Evolutionary conservation across 768 basidiomycete species (phyloP).

Genomic region (Tricholoma sp.): DNA sequence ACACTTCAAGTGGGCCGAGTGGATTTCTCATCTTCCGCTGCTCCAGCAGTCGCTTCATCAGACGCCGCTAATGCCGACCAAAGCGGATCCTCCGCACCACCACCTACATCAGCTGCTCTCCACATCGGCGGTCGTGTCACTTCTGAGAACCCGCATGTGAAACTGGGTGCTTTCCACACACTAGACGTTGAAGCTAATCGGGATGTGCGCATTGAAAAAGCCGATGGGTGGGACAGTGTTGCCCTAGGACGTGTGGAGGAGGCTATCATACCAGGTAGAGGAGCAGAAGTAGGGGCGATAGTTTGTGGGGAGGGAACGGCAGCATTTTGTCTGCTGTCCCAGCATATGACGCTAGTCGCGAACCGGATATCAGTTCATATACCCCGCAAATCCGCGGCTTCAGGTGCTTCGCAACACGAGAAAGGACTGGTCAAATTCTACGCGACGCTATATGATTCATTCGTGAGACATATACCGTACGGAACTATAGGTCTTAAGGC

Average conservation of each 20-base stretch:
- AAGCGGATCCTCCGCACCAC: conserved; percentile 29
- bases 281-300: conserved; percentile 94
- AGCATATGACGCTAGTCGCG: conserved; percentile 93
- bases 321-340: conserved; percentile 89
- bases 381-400: conserved; percentile 85
- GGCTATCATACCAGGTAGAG: conserved; percentile 86
- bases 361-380: conserved; percentile 87
- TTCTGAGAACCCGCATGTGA: conserved; percentile 84
- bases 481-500: conserved; percentile 67
- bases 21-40: conserved; percentile 72
- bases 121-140: conserved; percentile 86
- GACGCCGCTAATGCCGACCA: conserved; percentile 29
- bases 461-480: conserved; percentile 89
- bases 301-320: conserved; percentile 96
- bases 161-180: conserved; percentile 91
- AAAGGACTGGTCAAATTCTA: conserved; percentile 87
- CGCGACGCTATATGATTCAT: conserved; percentile 77
- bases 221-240: conserved; percentile 89
- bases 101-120: conserved; percentile 50
- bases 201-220: conserved; percentile 85
- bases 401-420: conserved; percentile 82
- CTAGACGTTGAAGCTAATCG: conserved; percentile 90
- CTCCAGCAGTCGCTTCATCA: conserved; percentile 42
- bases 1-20: conserved; percentile 78
- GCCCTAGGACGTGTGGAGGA: conserved; percentile 80